Base-by-base conservation (phyloP, 306 rosid species). In the Rubus parviflorus region DNA sequence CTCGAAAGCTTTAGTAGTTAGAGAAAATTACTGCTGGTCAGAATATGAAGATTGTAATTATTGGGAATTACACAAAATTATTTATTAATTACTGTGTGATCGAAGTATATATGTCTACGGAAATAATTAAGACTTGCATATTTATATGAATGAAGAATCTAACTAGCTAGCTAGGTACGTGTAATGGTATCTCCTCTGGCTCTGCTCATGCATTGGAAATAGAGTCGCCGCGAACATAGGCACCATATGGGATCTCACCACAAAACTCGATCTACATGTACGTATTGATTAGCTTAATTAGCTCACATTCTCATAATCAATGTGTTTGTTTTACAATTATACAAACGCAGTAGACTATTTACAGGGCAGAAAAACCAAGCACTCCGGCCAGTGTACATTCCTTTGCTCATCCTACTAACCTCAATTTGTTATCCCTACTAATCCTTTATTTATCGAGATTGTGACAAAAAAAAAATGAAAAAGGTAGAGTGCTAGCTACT, bases 311-410 rank as follows among this genome's bases (percentile, higher is more conserved):
- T 23, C 40, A 60, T 25, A 12, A 10, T 89, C 96, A 86, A 84
- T 87, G 96, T 77, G 82, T 88, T 80, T 83, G 91, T 89, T 87
- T 88, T 79, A 83, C 35, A 56, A 22, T 3, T 22, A 20, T 30
- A 30, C 35, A 30, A 30, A 30, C 12, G 6, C 22, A 56, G 14
- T 10, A 20, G 30, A n/a, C n/a, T n/a, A n/a, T n/a, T n/a, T n/a
- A n/a, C n/a, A 54, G 1, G 14, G 30, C n/a, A 54, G 30, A 20
- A 17, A 54, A n/a, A 3, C 25, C 61, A n/a, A 54, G 22, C 61
- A 53, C 25, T 54, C 61, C 25, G 61, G 23, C 30, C 25, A 7
- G 6, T 54, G 60, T 54, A 12, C 56, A 51, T 51, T 15, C 3
- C 19, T 15, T 49, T 49, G n/a, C 35, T 30, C 35, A 30, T 30